These are phyloP conservation scores for Globisporangium perplexum DNA, from an alignment of 352 stramenopile genomes.

Conservation along the genomic window DNA sequence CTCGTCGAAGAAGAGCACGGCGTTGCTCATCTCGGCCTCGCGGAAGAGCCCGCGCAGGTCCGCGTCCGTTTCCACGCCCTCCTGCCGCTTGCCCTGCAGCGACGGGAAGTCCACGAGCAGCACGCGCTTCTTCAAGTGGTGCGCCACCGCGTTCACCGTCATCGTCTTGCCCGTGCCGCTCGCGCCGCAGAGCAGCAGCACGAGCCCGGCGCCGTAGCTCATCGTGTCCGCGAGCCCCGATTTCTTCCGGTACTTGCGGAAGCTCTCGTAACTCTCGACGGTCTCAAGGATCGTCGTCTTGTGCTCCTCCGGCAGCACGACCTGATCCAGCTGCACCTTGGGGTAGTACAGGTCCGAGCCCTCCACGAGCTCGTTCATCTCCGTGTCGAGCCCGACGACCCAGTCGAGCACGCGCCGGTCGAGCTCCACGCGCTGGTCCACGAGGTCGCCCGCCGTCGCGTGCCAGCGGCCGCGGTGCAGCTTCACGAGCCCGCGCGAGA, in stretches of 20 bases:
- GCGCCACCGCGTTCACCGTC: slow-evolving; percentile 84
- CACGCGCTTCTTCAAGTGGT: slow-evolving; percentile 84
- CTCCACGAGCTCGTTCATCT: slow-evolving; percentile 89
- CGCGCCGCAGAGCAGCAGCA: slow-evolving; percentile 76
- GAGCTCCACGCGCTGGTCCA: slow-evolving; percentile 82
- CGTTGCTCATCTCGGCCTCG: slow-evolving; percentile 87
- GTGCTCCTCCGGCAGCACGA: slow-evolving; percentile 82
- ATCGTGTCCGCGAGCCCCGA: slow-evolving; percentile 69
- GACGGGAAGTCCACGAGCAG: slow-evolving; percentile 87
- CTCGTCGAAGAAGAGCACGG: slow-evolving; percentile 88
- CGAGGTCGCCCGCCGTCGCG: slow-evolving; percentile 74
- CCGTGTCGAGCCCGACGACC: slow-evolving; percentile 82
- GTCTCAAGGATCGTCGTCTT: slow-evolving; percentile 77
- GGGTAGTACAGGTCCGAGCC: slow-evolving; percentile 83
- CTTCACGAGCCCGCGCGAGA: slow-evolving; percentile 74
- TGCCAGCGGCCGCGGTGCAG: slow-evolving; percentile 81
- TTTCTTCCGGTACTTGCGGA: slow-evolving; percentile 77
- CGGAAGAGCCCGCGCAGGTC: slow-evolving; percentile 83
- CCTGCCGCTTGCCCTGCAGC: slow-evolving; percentile 72
- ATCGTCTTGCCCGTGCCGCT: slow-evolving; percentile 90
- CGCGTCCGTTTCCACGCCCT: slow-evolving; percentile 68
- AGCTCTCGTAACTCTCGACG: slow-evolving; percentile 79
- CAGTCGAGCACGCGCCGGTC: slow-evolving; percentile 84
- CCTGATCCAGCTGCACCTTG: slow-evolving; percentile 77
- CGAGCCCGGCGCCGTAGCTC: slow-evolving; percentile 69